Conservation (phyloP, 257 asterid genomes). For the Coffea eugenioides region DNA sequence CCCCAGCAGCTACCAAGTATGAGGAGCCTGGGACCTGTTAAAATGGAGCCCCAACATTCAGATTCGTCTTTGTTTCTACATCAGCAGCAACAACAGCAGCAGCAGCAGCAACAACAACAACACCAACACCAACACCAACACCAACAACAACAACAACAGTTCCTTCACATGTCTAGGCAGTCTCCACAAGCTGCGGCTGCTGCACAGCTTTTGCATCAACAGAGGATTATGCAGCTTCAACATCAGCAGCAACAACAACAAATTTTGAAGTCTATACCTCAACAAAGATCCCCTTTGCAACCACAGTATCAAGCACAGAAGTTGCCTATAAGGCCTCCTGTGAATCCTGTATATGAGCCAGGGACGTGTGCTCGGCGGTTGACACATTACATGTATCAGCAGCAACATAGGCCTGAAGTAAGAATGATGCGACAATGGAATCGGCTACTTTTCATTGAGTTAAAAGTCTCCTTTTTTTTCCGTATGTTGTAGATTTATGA, state of each 20-base stretch:
- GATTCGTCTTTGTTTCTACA: conserved; percentile 69
- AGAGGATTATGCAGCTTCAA: conserved; percentile 69
- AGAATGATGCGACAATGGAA: conserved; percentile 16
- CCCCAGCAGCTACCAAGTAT: conserved; percentile 64
- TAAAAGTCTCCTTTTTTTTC: background rate
- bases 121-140: conserved; percentile 70
- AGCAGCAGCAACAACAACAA: conserved; percentile 48
- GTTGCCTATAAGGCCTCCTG: conserved; percentile 57
- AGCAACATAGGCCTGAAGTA: conserved; percentile 94
- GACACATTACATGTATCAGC: conserved; percentile 95
- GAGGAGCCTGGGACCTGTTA: conserved; percentile 61
- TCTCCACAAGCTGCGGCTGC: conserved; percentile 69
- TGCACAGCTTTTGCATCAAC: conserved; percentile 78
- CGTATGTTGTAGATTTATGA: background rate
- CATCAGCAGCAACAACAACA: conserved; percentile 82
- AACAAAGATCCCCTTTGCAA: conserved; percentile 66
- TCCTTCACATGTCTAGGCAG: conserved; percentile 35
- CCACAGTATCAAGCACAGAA: conserved; percentile 67
- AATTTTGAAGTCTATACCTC: conserved; percentile 67
- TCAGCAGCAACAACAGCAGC: conserved; percentile 65
- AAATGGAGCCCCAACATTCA: conserved; percentile 75
- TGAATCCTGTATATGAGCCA: conserved; percentile 82
- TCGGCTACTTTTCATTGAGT: background rate
- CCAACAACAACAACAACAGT: conserved; percentile 38
- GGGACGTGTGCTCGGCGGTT: conserved; percentile 97